These are phyloP conservation scores for Cyberlindnera lachancei DNA, from an alignment of 805 yeast genomes.

Conservation along the genomic window DNA sequence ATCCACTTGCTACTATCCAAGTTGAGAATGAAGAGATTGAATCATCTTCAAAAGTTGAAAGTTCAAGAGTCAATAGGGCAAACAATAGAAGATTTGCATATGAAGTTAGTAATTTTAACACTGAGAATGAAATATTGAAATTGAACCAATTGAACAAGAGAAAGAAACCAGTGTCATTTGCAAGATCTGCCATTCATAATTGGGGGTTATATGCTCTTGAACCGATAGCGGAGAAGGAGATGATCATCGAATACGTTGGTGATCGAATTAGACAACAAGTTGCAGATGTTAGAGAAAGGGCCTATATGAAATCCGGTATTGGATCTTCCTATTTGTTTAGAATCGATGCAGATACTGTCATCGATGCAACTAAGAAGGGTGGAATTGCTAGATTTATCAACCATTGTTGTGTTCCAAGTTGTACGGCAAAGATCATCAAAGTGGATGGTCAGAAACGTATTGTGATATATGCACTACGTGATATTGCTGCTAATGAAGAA, in stretches of 20 bases:
- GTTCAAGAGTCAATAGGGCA: conserved; percentile 82
- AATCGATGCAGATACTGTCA: conserved; percentile 88
- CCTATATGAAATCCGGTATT: conserved; percentile 82
- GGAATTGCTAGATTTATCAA: conserved; percentile 96
- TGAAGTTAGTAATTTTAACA: conserved; percentile 76
- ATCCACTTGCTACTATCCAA: conserved; percentile 69
- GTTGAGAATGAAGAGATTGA: conserved; percentile 48
- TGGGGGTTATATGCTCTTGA: conserved; percentile 98
- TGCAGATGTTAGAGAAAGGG: conserved; percentile 85
- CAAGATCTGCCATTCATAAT: conserved; percentile 92
- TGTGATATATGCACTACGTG: conserved; percentile 88
- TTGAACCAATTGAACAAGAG: conserved; percentile 84
- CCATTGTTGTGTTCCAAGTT: conserved; percentile 96
- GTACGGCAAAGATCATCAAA: conserved; percentile 93
- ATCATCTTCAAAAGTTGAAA: conserved; percentile 40
- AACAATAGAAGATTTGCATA: conserved; percentile 84
- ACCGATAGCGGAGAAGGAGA: conserved; percentile 91
- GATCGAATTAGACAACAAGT: conserved; percentile 89
- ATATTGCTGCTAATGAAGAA: conserved; percentile 84
- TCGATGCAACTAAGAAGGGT: conserved; percentile 96
- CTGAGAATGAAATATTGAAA: conserved; percentile 74
- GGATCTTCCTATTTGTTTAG: conserved; percentile 92
- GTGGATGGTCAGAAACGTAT: conserved; percentile 92
- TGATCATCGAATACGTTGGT: conserved; percentile 98
- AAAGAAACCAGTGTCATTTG: conserved; percentile 92